Evolutionary conservation across 2,329 filamentous ascomycete species (phyloP), one percentile per base, ranked within the genome.

Genomic region (Uncinocarpus reesii): DNA sequence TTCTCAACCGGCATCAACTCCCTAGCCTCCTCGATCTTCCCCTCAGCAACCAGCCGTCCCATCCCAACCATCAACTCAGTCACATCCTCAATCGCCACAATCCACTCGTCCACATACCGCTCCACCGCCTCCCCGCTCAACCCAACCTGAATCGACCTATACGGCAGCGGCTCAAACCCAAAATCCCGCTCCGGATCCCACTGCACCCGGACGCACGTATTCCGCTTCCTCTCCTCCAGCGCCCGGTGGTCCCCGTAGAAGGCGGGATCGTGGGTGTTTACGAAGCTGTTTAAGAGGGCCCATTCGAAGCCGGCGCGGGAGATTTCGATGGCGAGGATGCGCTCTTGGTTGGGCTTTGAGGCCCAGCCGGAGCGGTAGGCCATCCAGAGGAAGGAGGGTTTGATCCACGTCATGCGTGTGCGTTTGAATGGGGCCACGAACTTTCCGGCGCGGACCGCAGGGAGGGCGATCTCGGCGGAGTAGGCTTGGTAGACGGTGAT

Each of bases 401-500:
- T 81, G 54, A 81, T 73, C 79, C 79, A 81, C 3, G 78, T 81
- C 77, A 80, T 81, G 44, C 78, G 72, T 1, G 62, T 62, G n/a
- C 65, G 64, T 11, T 62, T 67, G 63, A 80, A 81, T 5, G 68
- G 62, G 2, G 74, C 66, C 41, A 71, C 62, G 34, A 82, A 71
- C 7, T 64, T 71, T 55, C 80, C 77, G 1, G 63, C 48, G 2
- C 62, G 45, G 5, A 81, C 66, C 4, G 78, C 78, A 3, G 74
- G 65, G 11, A 62, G 52, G 13, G 78, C 77, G 57, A 81, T 81
- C 35, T 63, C 55, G 16, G 62, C 32, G 21, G 69, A 71, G 62
- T 81, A 81, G 18, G 78, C 79, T 62, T 81, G 78, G 61, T 81
- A 81, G 49, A 81, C 71, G 2, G 75, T 80, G 52, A 81, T 75